These are phyloP conservation scores for Leishmania arabica DNA, from an alignment of 208 protist species.

Conservation along the genomic window DNA sequence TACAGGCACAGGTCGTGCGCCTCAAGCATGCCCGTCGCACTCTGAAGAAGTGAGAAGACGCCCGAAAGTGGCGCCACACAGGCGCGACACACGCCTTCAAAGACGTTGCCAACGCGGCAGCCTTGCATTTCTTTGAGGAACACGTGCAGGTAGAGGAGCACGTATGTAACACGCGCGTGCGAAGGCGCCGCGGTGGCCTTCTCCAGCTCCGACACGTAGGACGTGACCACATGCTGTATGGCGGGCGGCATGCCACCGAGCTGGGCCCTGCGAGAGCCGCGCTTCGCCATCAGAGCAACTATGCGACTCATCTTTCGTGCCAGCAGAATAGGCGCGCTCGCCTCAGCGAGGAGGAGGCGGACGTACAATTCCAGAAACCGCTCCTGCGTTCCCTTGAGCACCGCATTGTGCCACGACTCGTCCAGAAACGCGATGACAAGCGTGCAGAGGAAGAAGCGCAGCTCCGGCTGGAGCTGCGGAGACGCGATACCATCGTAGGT, in stretches of 20 bases:
- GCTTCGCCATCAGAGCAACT: constrained; percentile 61
- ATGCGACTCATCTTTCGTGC: constrained; percentile 61
- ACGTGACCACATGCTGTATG: constrained; percentile 31
- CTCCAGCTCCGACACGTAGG: constrained; percentile 30
- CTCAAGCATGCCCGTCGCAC: constrained; percentile 23
- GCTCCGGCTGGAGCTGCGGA: constrained; percentile 14
- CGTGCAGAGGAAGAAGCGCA: constrained; percentile 75
- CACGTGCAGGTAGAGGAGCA: constrained; percentile 63
- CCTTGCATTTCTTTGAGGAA: constrained; percentile 70
- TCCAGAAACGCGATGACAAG: constrained; percentile 64
- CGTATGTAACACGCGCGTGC: constrained; percentile 26
- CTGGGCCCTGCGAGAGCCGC: constrained; percentile 31
- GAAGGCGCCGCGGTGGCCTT: constrained; percentile 7
- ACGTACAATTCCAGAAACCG: constrained; percentile 45
- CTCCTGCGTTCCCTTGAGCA: constrained; percentile 38
- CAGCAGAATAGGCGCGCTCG: constrained; percentile 35
- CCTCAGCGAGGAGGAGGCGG: constrained; percentile 33
- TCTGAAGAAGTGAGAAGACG: constrained; percentile 40
- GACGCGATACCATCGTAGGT: constrained; percentile 57
- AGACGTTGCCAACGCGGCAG: constrained; percentile 52
- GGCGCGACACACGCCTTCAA: constrained; percentile 43
- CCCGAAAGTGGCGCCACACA: constrained; percentile 50
- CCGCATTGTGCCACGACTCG: constrained; percentile 60
- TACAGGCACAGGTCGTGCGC: constrained; percentile 55
- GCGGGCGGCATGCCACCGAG: constrained; percentile 41